Conservation (phyloP, 2,329 filamentous ascomycete genomes). For the Alternaria sp. region DNA sequence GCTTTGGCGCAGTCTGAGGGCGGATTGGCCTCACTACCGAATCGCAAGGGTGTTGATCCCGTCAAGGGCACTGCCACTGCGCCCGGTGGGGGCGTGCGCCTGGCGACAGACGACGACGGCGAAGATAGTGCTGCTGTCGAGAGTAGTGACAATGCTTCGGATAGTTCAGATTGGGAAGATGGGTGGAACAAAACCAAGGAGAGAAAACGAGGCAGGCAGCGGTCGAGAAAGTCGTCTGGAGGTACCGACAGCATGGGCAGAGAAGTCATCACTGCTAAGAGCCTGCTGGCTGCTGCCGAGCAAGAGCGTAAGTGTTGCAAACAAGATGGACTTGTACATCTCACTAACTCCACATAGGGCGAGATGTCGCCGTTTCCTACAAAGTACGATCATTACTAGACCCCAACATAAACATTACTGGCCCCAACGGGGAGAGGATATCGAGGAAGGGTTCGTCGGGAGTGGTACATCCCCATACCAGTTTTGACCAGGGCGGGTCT, state of each 20-base stretch:
- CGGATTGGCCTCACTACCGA: conserved; percentile 62
- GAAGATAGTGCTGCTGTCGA: conserved; percentile 67
- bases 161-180: conserved; percentile 70
- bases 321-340: not conserved
- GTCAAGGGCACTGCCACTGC: conserved; percentile 51
- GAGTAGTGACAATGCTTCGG: conserved; percentile 68
- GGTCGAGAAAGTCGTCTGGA: conserved; percentile 41
- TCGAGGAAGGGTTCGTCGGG: conserved; percentile 55
- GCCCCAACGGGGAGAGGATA: conserved; percentile 64
- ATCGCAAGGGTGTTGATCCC: conserved; percentile 57
- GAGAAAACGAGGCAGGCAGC: conserved; percentile 48
- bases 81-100: conserved; percentile 59
- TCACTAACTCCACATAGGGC: conserved; percentile 46
- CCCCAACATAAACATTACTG: conserved; percentile 69
- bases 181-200: conserved; percentile 49
- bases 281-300: conserved; percentile 74
- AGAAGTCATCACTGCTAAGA: conserved; percentile 58
- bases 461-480: conserved; percentile 80
- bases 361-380: conserved; percentile 59
- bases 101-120: conserved; percentile 54
- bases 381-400: conserved; percentile 70
- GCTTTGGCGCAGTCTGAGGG: conserved; percentile 69
- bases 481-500: conserved; percentile 75
- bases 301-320: conserved; percentile 70
- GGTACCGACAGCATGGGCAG: conserved; percentile 44